Conservation (phyloP, 768 basidiomycete genomes). For the Mycena kentingensis region DNA sequence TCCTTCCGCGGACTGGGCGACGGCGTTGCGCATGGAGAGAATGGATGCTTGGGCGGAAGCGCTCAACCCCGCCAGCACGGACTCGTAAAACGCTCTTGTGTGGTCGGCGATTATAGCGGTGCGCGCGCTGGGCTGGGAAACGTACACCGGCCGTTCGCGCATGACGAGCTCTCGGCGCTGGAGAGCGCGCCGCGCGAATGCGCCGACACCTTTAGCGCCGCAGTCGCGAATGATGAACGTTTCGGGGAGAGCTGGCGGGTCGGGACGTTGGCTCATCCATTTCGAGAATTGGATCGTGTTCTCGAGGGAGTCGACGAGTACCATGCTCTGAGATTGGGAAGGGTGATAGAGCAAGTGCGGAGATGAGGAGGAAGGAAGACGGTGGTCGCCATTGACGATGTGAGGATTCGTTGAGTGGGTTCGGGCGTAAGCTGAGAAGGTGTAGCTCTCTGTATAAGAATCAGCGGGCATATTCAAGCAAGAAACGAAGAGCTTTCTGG, state of each 20-base stretch:
- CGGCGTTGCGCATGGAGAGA: background rate
- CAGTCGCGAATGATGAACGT: slow-evolving; percentile 1
- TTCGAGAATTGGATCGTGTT: background rate
- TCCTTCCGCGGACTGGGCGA: background rate
- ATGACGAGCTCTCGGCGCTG: background rate
- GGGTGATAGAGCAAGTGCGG: background rate
- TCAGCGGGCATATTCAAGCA: background rate
- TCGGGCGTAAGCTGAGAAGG: background rate
- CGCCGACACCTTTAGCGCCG: background rate
- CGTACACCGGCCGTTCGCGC: slow-evolving; percentile 1
- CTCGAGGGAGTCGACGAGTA: background rate
- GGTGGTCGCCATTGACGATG: background rate
- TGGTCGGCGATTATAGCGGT: background rate
- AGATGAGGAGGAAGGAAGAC: background rate
- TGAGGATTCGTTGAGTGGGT: background rate
- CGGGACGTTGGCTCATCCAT: background rate
- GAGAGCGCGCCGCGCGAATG: background rate
- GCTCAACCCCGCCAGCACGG: background rate
- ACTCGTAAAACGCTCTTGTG: background rate
- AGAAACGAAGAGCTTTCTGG: background rate
- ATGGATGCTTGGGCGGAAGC: background rate
- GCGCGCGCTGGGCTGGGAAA: background rate
- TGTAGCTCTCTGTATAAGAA: background rate
- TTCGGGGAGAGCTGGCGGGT: background rate
- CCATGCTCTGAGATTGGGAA: background rate